Conservation (phyloP, 2,329 filamentous ascomycete species). For the Xylaria arbuscula region DNA sequence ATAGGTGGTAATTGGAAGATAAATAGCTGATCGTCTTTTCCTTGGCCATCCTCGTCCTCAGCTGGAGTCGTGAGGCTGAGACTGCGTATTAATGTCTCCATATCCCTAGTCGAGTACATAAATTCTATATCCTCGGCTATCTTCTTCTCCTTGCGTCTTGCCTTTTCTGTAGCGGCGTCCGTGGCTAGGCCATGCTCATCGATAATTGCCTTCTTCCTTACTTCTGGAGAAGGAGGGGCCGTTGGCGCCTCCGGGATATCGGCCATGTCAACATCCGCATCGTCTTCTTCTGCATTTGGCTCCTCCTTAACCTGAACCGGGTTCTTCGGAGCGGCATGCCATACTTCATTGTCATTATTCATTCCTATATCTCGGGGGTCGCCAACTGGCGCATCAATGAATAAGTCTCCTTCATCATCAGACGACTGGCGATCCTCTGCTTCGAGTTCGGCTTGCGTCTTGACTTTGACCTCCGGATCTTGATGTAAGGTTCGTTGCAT, state of each 20-base stretch:
- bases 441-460: conserved; percentile 68
- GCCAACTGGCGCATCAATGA: conserved; percentile 54
- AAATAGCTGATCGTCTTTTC: conserved; percentile 66
- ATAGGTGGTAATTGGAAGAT: conserved; percentile 74
- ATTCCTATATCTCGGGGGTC: conserved; percentile 45
- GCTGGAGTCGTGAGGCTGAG: conserved; percentile 48
- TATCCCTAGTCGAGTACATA: conserved; percentile 43
- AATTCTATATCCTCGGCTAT: conserved; percentile 48
- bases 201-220: conserved; percentile 48
- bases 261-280: conserved; percentile 55
- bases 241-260: conserved; percentile 54
- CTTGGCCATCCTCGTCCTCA: conserved; percentile 40
- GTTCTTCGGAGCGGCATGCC: conserved; percentile 55
- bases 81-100: conserved; percentile 49
- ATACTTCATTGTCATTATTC: conserved; percentile 55
- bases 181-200: conserved; percentile 34
- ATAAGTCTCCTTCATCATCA: conserved; percentile 60
- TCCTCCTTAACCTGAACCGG: conserved; percentile 58
- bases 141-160: conserved; percentile 48
- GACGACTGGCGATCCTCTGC: conserved; percentile 60
- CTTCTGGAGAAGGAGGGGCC: conserved; percentile 49
- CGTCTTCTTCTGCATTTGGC: conserved; percentile 54
- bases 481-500: conserved; percentile 66
- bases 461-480: conserved; percentile 64
- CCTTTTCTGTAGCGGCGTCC: conserved; percentile 46